Percentiles rank a stretch among this genome's conserved stretches.
Conservation (phyloP, 1,284 basidiomycete genomes). For the Cyathus pygmaeus region DNA sequence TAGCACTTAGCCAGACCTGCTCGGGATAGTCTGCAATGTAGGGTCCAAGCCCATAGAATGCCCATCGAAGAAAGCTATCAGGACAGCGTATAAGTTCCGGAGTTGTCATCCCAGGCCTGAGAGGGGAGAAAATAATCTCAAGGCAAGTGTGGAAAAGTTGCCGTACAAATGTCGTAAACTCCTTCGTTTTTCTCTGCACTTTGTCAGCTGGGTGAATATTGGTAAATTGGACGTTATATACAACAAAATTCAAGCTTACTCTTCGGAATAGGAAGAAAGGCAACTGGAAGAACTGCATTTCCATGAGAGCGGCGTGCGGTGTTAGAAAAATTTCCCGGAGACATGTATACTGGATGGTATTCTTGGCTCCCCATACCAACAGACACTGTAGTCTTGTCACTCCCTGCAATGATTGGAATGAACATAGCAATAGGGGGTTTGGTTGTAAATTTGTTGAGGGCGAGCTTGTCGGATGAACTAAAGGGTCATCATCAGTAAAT, state of each 20-base stretch:
- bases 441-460: no score
- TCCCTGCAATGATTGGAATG: neutral
- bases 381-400: constrained; percentile 1
- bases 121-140: constrained; percentile 19
- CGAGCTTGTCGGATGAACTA: no score
- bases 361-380: neutral
- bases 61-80: constrained; percentile 28
- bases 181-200: constrained; percentile 15
- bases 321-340: neutral
- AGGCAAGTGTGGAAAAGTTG: constrained; percentile 40
- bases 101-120: constrained; percentile 20
- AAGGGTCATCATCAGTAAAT: no score
- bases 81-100: constrained; percentile 30
- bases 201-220: constrained; percentile 17
- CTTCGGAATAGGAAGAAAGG: constrained; percentile 1
- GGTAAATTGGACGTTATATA: neutral
- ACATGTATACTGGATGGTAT: neutral
- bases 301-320: neutral
- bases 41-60: constrained; percentile 30
- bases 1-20: constrained; percentile 17
- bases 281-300: neutral
- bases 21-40: constrained; percentile 39
- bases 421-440: no score
- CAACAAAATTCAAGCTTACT: neutral
- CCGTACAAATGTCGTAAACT: constrained; percentile 28